Evolutionary conservation across 2,329 filamentous ascomycete genomes (phyloP), one percentile per base, ranked within the genome.

Genomic region (Harringtonia aguacate): DNA sequence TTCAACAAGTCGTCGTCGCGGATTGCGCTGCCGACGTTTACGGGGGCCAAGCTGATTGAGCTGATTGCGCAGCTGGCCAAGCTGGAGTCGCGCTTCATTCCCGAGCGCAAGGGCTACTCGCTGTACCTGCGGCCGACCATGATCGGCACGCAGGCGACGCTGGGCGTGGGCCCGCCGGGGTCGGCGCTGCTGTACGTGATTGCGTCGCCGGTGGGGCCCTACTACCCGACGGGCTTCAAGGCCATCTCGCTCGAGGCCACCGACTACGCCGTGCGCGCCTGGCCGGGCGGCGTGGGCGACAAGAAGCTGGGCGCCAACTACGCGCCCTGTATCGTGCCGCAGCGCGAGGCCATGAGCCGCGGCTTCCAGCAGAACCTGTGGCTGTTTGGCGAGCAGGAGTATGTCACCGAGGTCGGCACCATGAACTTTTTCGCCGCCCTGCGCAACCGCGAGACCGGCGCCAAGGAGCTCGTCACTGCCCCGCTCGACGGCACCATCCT

Each of bases 221-320:
- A 98, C 73, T 98, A 95, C 67, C 90, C 89, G 2, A 95, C 90
- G 2, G 92, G 92, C 48, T 97, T 98, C 80, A 97, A 97, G 72
- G 92, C 92, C 48, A 78, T 98, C 41, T 89, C 86, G 1, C 76
- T 98, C 44, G 92, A 97, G 69, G 92, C 92, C 22, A 97, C 92
- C 43, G 85, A 94, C 67, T 95, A 95, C 64, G 90, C 90, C 44
- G 88, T 95, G 49, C 87, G 92, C 53, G 92, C 92, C 46, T 98
- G 92, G 92, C 92, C 92, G 38, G 92, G 92, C 48, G 92, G 92
- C 60, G 90, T 95, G 28, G 92, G 92, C 56, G 88, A 97, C 71
- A 94, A 92, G 79, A 98, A 98, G 72, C 80, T 98, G 29, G 92
- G 92, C 49, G 92, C 90, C 58, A 98, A 98, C 76, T 98, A 98